These are phyloP conservation scores for Fennellomyces sp. DNA, from an alignment of 371 early-diverging fungal species.

Conservation along the genomic window DNA sequence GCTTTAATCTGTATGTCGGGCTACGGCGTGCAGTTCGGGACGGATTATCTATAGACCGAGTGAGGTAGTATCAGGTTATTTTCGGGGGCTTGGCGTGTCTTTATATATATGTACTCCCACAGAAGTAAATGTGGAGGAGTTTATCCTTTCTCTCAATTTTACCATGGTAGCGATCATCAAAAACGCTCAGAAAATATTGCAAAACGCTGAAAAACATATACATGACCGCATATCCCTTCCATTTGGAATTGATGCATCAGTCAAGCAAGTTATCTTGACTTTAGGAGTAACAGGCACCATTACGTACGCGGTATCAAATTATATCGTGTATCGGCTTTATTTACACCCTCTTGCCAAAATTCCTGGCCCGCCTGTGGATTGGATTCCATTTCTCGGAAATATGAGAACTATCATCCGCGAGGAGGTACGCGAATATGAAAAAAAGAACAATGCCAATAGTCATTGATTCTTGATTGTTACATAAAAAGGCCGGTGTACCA, in stretches of 20 bases:
- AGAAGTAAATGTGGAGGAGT: no score
- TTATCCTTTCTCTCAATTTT: no score
- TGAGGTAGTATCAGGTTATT: no score
- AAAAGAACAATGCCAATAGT: no score
- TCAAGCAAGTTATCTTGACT: background rate
- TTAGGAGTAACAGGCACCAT: background rate
- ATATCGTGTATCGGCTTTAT: constrained; percentile 48
- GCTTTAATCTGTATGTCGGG: no score
- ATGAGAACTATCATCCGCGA: constrained; percentile 45
- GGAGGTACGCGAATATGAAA: no score
- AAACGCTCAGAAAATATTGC: background rate
- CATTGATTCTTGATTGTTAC: no score
- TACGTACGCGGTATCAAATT: constrained; percentile 6
- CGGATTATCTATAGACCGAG: no score
- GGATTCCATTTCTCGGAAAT: constrained; percentile 57
- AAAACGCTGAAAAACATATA: background rate
- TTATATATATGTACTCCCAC: no score
- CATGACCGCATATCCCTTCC: background rate
- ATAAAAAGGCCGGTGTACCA: constrained; percentile 38
- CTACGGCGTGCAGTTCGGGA: no score
- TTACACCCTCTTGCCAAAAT: constrained; percentile 51
- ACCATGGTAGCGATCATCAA: background rate
- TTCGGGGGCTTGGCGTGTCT: no score
- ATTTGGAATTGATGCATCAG: background rate
- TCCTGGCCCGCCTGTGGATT: constrained; percentile 62